These are phyloP conservation scores for Taxillus chinensis DNA, from an alignment of 164 flowering plant genomes.

Conservation along the genomic window DNA sequence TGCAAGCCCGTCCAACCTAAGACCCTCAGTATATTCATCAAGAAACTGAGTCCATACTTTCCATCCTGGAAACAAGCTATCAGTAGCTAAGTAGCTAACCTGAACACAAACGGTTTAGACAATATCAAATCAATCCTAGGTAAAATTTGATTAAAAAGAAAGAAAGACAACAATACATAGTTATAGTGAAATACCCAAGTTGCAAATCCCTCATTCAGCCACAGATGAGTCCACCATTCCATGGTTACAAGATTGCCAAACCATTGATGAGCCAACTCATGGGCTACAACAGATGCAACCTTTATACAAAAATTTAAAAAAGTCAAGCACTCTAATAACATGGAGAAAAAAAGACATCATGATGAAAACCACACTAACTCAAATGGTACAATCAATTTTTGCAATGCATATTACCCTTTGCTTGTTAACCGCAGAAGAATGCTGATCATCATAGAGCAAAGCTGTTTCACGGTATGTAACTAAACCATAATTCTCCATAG, in stretches of 20 bases:
- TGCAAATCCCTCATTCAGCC: conserved; percentile 99
- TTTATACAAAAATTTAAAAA: conserved; percentile 15
- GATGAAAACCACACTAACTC: neutral
- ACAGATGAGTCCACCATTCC: conserved; percentile 99
- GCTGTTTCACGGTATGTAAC: conserved; percentile 93
- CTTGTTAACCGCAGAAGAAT: conserved; percentile 89
- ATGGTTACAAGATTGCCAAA: conserved; percentile 99
- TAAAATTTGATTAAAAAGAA: neutral
- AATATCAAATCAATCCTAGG: neutral
- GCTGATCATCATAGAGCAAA: conserved; percentile 81
- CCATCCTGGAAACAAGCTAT: conserved; percentile 92
- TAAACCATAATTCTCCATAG: conserved; percentile 98
- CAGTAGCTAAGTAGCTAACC: conserved; percentile 92
- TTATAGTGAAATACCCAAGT: conserved; percentile 64
- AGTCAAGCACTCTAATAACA: neutral
- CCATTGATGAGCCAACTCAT: conserved; percentile 99
- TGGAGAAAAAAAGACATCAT: neutral
- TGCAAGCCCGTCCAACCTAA: conserved; percentile 76
- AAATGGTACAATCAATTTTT: neutral
- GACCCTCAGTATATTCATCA: conserved; percentile 74
- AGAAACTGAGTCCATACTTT: conserved; percentile 97
- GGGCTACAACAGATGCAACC: conserved; percentile 92
- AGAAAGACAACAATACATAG: neutral
- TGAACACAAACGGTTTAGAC: conserved; percentile 13
- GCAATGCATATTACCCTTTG: conserved; percentile 50